Evolutionary conservation across 1,284 basidiomycete species (phyloP).

Genomic region (Ceratobasidium sp.): DNA sequence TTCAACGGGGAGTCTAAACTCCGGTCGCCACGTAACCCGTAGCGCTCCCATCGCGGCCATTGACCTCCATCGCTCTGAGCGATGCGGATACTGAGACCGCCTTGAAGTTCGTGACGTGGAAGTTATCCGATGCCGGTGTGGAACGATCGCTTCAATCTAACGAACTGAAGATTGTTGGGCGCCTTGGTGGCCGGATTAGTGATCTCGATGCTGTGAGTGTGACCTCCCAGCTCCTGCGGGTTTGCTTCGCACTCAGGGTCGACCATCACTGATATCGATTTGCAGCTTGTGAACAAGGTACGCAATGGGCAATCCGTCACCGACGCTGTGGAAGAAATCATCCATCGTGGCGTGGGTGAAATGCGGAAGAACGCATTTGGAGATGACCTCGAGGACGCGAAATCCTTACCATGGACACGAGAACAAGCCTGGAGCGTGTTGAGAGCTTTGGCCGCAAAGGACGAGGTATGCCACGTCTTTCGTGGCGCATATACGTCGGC

Average conservation of each 20-base stretch:
- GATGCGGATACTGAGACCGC: slow-evolving; percentile 89
- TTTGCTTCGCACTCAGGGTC: slow-evolving; percentile 19
- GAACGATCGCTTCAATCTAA: slow-evolving; percentile 63
- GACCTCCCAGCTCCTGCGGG: slow-evolving; percentile 8
- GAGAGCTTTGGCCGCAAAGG: slow-evolving; percentile 72
- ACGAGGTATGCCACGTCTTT: slow-evolving; percentile 65
- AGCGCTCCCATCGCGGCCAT: slow-evolving; percentile 89
- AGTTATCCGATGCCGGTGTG: slow-evolving; percentile 71
- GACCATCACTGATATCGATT: slow-evolving; percentile 12
- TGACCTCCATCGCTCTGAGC: slow-evolving; percentile 78
- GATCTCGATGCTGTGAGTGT: slow-evolving; percentile 80
- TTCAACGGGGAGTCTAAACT: slow-evolving; percentile 8
- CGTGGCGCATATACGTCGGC: slow-evolving; percentile 1
- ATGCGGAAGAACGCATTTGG: slow-evolving; percentile 93
- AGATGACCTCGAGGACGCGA: slow-evolving; percentile 88
- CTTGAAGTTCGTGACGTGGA: slow-evolving; percentile 82
- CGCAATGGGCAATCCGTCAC: slow-evolving; percentile 75
- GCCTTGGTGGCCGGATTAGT: slow-evolving; percentile 87
- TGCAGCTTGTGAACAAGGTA: slow-evolving; percentile 85
- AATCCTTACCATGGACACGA: slow-evolving; percentile 82
- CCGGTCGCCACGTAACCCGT: slow-evolving; percentile 20
- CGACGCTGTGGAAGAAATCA: slow-evolving; percentile 90
- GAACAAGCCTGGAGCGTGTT: slow-evolving; percentile 91
- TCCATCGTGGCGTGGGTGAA: slow-evolving; percentile 81
- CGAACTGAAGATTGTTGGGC: slow-evolving; percentile 69